Percentiles rank a stretch among this genome's conserved stretches.
These are phyloP conservation scores for Nemania sp. DNA, from an alignment of 2,329 filamentous ascomycete species.

Conservation along the genomic window DNA sequence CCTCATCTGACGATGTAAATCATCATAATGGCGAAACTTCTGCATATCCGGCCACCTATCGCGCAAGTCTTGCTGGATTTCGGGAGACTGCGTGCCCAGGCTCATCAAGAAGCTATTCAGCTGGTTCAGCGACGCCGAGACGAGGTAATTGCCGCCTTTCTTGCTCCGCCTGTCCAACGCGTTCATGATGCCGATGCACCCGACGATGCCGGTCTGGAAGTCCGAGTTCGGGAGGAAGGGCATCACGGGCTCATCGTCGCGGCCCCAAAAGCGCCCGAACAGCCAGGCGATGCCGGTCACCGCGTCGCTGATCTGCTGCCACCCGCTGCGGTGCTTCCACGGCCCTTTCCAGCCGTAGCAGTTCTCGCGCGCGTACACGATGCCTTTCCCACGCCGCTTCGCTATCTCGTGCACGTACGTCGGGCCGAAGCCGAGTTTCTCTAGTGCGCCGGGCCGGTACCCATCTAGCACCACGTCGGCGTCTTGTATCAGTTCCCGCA, in stretches of 20 bases:
- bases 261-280: conserved; percentile 37
- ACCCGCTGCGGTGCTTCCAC: conserved; percentile 39
- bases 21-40: conserved; percentile 35
- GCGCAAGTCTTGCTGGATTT: conserved; percentile 31
- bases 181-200: conserved; percentile 37
- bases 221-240: conserved; percentile 39
- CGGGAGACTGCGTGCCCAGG: conserved; percentile 33
- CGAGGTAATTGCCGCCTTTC: conserved; percentile 37
- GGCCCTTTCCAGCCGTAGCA: conserved; percentile 44
- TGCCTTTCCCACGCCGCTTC: conserved; percentile 32
- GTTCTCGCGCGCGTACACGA: conserved; percentile 43
- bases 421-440: conserved; percentile 39
- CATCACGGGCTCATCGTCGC: conserved; percentile 37
- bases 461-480: conserved; percentile 43
- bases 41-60: conserved; percentile 36
- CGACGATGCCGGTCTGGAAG: conserved; percentile 38
- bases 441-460: conserved; percentile 40
- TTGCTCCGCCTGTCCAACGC: conserved; percentile 32
- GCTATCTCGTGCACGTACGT: conserved; percentile 33
- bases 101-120: conserved; percentile 39
- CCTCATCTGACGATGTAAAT: conserved; percentile 38
- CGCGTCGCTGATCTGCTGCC: conserved; percentile 40
- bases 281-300: conserved; percentile 38
- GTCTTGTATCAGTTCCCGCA: conserved; percentile 33
- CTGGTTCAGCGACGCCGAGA: conserved; percentile 38